Percentiles rank a stretch among this genome's conserved stretches.
These are phyloP conservation scores for Yamadazyma friedrichii DNA, from an alignment of 1,139 yeast genomes.

Conservation along the genomic window DNA sequence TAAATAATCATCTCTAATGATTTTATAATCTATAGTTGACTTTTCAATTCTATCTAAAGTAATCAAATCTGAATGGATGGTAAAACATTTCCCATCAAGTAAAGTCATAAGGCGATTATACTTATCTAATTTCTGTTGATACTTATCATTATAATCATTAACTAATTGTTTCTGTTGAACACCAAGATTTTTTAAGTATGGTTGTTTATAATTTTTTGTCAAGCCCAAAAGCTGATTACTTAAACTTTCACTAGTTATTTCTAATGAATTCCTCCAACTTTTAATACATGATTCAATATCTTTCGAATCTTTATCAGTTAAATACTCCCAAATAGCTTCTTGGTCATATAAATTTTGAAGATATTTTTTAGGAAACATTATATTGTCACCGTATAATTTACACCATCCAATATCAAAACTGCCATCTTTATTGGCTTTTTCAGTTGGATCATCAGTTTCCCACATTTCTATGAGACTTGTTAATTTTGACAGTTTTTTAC, in stretches of 20 bases:
- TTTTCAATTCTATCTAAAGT: slow-evolving; percentile 7
- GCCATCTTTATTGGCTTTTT: slow-evolving; percentile 19
- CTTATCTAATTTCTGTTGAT: slow-evolving; percentile 18
- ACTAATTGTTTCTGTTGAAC: slow-evolving; percentile 23
- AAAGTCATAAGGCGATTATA: slow-evolving; percentile 17
- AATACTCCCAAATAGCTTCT: slow-evolving; percentile 34
- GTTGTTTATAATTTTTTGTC: slow-evolving; percentile 15
- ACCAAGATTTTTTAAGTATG: slow-evolving; percentile 4
- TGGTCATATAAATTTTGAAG: slow-evolving; percentile 25
- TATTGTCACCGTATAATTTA: slow-evolving; percentile 29
- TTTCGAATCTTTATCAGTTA: slow-evolving; percentile 15
- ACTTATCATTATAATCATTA: slow-evolving; percentile 23
- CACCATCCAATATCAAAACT: slow-evolving; percentile 27
- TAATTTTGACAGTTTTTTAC: slow-evolving; percentile 29
- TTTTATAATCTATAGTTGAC: slow-evolving; percentile 6
- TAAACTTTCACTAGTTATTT: slow-evolving; percentile 21
- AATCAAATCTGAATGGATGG: slow-evolving; percentile 38
- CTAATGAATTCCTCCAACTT: slow-evolving; percentile 21
- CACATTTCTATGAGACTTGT: slow-evolving; percentile 27
- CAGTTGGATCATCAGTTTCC: slow-evolving; percentile 18
- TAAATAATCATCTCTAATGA: slow-evolving; percentile 8
- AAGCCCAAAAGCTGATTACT: slow-evolving; percentile 14
- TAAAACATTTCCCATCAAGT: slow-evolving; percentile 21
- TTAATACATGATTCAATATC: not conserved
- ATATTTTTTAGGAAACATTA: slow-evolving; percentile 28